These are phyloP conservation scores for Peniophora sp. DNA, from an alignment of 1,284 basidiomycete genomes.

Conservation along the genomic window DNA sequence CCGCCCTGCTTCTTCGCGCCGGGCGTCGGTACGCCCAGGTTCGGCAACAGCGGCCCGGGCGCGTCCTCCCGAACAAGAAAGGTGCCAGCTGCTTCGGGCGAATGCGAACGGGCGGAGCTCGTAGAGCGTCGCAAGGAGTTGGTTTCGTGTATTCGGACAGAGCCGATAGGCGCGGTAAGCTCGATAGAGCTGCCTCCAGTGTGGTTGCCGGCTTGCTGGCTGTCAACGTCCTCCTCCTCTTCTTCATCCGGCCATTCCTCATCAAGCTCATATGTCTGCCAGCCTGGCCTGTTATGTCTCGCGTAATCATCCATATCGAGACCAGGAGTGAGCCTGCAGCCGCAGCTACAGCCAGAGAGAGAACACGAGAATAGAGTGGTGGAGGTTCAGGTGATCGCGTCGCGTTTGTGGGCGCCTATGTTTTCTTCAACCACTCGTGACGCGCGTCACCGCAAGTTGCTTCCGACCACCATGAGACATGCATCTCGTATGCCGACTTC, in stretches of 20 bases:
- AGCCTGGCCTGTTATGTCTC: conserved; percentile 26
- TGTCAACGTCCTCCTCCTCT: conserved; percentile 3
- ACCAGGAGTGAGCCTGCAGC: too few relatives aligned
- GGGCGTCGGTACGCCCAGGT: conserved; percentile 34
- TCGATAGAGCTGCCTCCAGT: conserved; percentile 42
- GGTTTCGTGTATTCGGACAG: conserved; percentile 37
- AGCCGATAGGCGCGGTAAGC: conserved; percentile 50
- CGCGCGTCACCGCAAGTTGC: too few relatives aligned
- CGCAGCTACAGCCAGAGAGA: too few relatives aligned
- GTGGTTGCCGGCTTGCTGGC: conserved; percentile 8
- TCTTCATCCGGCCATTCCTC: conserved; percentile 43
- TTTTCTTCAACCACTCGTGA: neutral
- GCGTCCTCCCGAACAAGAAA: conserved; percentile 75
- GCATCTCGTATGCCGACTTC: too few relatives aligned
- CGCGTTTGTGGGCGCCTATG: neutral
- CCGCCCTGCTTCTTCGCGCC: conserved; percentile 44
- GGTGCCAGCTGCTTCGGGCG: conserved; percentile 46
- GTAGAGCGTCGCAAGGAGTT: conserved; percentile 22
- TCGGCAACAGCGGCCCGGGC: conserved; percentile 46
- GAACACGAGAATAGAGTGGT: neutral
- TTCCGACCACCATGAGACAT: too few relatives aligned
- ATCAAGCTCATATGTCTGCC: conserved; percentile 47
- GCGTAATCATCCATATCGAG: too few relatives aligned
- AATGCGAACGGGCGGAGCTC: conserved; percentile 17
- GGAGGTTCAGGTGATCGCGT: conserved; percentile 2